Base-by-base conservation (phyloP, 192 early-diverging fungal genomes). In the Entomortierella parvispora region DNA sequence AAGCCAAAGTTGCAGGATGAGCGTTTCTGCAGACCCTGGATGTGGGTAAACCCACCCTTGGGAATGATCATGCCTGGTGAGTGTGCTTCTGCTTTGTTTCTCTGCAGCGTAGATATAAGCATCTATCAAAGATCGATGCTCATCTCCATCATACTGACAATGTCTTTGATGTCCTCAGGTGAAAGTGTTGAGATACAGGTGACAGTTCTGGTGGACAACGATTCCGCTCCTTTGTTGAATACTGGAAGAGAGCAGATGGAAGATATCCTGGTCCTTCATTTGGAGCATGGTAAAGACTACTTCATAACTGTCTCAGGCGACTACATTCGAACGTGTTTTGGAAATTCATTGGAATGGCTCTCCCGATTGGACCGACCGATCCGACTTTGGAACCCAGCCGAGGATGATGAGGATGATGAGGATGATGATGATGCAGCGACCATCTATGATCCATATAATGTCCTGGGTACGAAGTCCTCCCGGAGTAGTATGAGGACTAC, bases 221-320 rank as follows among this genome's bases (percentile, higher is more conserved):
- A 63, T 4, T 82, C 80, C 0, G 85, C 87, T 0, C 67, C 82
- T 2, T 18, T 80, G 2, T 82, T 93, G 42, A 95, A 92, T 58
- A 69, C 72, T 22, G 85, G 84, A 2, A 55, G 78, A 2, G 91
- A 93, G 4, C 78, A 86, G 8, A 69, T 93, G 33, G 85, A 86
- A 7, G 91, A 96, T 62, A 92, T 90, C 60, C 68, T 97, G n/a
- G 88, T 98, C 25, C 65, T 98, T 17, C 93, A 92, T 61, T 72
- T 93, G 52, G 89, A 92, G 50, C 88, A 91, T 31, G 91, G 93
- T 12, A 91, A 91, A 37, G 95, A 98, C 57, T 90, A 89, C 57
- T 98, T 98, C 75, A 81, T 98, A 11, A 79, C 87, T 5, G 84
- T 96, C 9, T 79, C 82, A 20, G 96, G 91, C 25, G 68, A 70